Evolutionary conservation across 2,329 filamentous ascomycete genomes (phyloP), one percentile per base, ranked within the genome.

Genomic region (Fusarium annulatum): DNA sequence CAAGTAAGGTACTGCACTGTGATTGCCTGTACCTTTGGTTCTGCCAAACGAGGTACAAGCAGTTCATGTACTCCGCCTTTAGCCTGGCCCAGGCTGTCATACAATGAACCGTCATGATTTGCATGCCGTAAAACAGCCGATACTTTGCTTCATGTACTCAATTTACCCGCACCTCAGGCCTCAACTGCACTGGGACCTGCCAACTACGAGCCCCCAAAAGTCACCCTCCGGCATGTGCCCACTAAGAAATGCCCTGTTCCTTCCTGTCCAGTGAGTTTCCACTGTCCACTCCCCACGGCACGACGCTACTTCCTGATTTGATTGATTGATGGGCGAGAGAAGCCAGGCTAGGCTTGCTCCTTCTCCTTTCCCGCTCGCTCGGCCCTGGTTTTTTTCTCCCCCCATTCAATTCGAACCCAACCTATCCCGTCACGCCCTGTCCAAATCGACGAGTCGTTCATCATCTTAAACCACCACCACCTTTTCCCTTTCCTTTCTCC

Each of bases 251-350:
- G 39, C 51, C 61, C 36, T 61, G 59, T 23, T 23, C 43, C 34
- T 28, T 26, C 34, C 34, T 36, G 51, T 53, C 23, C 34, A 53
- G 51, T 53, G 51, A 53, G 51, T 53, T 38, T 57, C 21, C 39
- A 64, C 56, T 73, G 53, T 11, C 28, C 46, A 56, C 60, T 66
- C 67, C 74, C 73, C 73, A 70, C 59, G 59, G 23, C 65, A 75
- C 74, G 64, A 77, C 72, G 72, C 74, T 75, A 76, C 73, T 77
- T 76, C 69, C 73, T 77, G 72, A 78, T 77, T 75, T 77, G 74
- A 74, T 74, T 73, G 65, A 55, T 28, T 41, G 34, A 39, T 18
- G 67, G 41, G 28, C 28, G 5, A 38, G 23, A 67, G 61, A 67
- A 66, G 63, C 53, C 51, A 49, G 65, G 64, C 70, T 76, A 64